Evolutionary conservation across 192 early-diverging fungal genomes (phyloP).

Genomic region (Mortierella claussenii): DNA sequence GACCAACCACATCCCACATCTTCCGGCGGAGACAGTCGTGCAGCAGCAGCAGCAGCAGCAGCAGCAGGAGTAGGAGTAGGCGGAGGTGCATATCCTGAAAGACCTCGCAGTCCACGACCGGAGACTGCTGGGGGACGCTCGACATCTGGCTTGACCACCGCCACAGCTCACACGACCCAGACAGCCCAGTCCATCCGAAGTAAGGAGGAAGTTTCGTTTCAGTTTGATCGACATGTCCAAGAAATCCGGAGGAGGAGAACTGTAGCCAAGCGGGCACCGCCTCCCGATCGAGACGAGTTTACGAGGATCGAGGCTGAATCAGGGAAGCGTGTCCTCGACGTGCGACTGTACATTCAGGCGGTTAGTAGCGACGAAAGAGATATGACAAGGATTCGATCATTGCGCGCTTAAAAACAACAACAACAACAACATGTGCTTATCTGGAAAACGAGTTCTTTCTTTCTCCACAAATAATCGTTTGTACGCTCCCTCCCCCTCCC

Average conservation of each 20-base stretch:
- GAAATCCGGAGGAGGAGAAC: conserved; percentile 47
- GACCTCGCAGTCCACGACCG: neutral
- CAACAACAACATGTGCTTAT: neutral
- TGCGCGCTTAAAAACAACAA: too few relatives aligned
- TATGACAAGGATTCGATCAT: too few relatives aligned
- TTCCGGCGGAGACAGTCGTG: too few relatives aligned
- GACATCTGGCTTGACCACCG: neutral
- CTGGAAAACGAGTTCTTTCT: neutral
- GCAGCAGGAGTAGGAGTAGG: too few relatives aligned
- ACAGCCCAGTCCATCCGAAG: conserved; percentile 4
- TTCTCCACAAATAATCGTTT: too few relatives aligned
- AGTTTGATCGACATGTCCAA: conserved; percentile 49
- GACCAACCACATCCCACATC: too few relatives aligned
- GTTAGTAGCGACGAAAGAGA: too few relatives aligned
- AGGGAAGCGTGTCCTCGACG: conserved; percentile 35
- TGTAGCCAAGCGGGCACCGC: conserved; percentile 6
- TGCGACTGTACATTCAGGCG: conserved; percentile 24
- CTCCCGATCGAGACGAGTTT: conserved; percentile 33
- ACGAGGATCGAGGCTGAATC: conserved; percentile 32
- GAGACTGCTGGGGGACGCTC: neutral
- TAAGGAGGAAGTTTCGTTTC: conserved; percentile 39
- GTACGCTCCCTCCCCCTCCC: too few relatives aligned
- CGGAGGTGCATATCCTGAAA: conserved; percentile 10
- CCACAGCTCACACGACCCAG: conserved; percentile 2
- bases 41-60: too few relatives aligned